Conservation (phyloP, 768 basidiomycete species). For the Tulasnella sp. region DNA sequence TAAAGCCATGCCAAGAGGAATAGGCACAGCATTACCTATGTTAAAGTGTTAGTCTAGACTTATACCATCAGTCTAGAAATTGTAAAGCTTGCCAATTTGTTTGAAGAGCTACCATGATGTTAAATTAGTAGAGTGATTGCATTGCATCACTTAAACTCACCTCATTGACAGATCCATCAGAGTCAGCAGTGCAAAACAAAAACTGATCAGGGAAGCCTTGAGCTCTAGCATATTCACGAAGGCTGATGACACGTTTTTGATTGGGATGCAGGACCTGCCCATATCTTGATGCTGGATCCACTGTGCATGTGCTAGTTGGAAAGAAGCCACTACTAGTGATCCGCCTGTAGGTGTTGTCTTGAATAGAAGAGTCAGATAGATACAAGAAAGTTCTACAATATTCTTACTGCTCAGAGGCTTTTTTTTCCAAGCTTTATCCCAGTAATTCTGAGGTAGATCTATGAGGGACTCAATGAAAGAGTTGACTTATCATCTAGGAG, state of each 20-base stretch:
- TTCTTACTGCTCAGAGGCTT: background rate
- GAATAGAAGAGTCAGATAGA: background rate
- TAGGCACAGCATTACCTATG: slow-evolving; percentile 75
- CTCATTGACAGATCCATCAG: slow-evolving; percentile 32
- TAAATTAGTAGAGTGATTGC: background rate
- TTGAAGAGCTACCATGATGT: background rate
- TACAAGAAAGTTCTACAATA: background rate
- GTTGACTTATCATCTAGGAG: background rate
- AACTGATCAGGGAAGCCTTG: slow-evolving; percentile 75
- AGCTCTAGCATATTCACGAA: slow-evolving; percentile 60
- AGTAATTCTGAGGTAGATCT: background rate
- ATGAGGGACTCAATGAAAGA: background rate
- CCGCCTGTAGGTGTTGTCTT: background rate
- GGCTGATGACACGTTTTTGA: slow-evolving; percentile 61
- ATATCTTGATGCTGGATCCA: background rate
- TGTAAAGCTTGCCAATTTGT: slow-evolving; percentile 17
- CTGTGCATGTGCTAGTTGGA: background rate
- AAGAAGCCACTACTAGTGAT: background rate
- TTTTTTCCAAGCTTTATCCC: background rate
- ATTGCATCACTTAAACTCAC: slow-evolving; percentile 35
- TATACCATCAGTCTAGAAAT: too few relatives aligned
- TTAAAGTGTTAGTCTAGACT: too few relatives aligned
- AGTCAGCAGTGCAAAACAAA: slow-evolving; percentile 45
- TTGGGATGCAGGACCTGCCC: slow-evolving; percentile 7
- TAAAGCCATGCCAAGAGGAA: slow-evolving; percentile 58